Conservation (phyloP, 1,139 yeast genomes). For the Dujonia santamariae region DNA sequence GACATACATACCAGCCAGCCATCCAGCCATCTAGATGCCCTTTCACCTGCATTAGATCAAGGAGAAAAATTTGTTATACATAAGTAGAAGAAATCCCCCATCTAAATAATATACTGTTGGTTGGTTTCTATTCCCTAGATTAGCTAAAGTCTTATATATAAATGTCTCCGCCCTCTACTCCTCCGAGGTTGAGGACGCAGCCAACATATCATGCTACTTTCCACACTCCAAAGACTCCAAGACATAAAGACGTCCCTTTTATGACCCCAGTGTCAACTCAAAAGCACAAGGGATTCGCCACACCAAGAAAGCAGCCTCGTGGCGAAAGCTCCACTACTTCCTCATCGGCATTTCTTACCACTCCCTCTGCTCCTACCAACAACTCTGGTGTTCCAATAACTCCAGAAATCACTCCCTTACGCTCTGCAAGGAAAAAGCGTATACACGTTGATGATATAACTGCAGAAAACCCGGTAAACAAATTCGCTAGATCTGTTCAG, state of each 20-base stretch:
- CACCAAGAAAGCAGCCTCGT: conserved; percentile 4
- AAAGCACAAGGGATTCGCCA: neutral
- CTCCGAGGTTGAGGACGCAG: conserved; percentile 6
- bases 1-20: conserved; percentile 5
- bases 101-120: neutral
- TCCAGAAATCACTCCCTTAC: conserved; percentile 31
- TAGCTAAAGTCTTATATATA: neutral
- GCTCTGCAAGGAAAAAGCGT: conserved; percentile 12
- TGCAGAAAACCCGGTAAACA: conserved; percentile 10
- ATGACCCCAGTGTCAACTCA: neutral
- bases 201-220: neutral
- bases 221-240: conserved; percentile 7
- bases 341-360: neutral
- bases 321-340: neutral
- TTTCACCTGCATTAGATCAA: conserved; percentile 2
- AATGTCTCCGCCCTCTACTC: conserved; percentile 7
- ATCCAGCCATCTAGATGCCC: conserved; percentile 3
- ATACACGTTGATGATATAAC: conserved; percentile 14
- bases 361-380: conserved; percentile 16
- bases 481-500: neutral
- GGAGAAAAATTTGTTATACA: no score
- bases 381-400: conserved; percentile 38
- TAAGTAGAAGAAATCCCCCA: neutral
- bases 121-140: no score
- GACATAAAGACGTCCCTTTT: conserved; percentile 1